Evolutionary conservation across 495 filamentous ascomycete species (phyloP).

Genomic region (Xylaria longipes): DNA sequence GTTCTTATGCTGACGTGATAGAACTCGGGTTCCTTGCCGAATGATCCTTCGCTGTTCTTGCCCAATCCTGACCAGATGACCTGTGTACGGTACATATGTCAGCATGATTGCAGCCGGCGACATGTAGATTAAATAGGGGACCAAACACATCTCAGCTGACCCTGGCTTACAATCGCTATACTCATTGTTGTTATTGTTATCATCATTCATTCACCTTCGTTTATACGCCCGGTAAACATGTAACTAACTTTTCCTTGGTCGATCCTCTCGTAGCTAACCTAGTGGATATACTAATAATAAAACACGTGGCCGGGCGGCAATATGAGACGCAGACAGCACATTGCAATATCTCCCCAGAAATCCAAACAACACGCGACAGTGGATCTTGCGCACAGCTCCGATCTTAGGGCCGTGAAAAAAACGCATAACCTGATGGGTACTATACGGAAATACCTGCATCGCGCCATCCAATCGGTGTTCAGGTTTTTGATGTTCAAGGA

Average conservation of each 20-base stretch:
- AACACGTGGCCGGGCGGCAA: conserved; percentile 23
- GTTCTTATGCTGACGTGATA: conserved; percentile 21
- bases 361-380: conserved; percentile 22
- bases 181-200: background rate
- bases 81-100: background rate
- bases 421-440: background rate
- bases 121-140: conserved; percentile 11
- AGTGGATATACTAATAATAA: conserved; percentile 21
- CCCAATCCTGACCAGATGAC: conserved; percentile 11
- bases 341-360: conserved; percentile 8
- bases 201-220: background rate
- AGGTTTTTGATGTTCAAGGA: background rate
- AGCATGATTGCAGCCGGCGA: conserved; percentile 9
- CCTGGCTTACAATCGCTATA: background rate
- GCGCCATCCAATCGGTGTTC: conserved; percentile 10
- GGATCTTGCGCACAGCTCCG: conserved; percentile 12
- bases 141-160: background rate
- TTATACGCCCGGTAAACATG: background rate
- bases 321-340: conserved; percentile 21
- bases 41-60: conserved; percentile 16
- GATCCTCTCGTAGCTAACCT: background rate
- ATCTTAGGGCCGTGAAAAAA: background rate
- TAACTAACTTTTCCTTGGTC: background rate
- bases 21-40: conserved; percentile 9
- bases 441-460: conserved; percentile 5